These are phyloP conservation scores for Parasitella parasitica DNA, from an alignment of 371 early-diverging fungal species.

Conservation along the genomic window DNA sequence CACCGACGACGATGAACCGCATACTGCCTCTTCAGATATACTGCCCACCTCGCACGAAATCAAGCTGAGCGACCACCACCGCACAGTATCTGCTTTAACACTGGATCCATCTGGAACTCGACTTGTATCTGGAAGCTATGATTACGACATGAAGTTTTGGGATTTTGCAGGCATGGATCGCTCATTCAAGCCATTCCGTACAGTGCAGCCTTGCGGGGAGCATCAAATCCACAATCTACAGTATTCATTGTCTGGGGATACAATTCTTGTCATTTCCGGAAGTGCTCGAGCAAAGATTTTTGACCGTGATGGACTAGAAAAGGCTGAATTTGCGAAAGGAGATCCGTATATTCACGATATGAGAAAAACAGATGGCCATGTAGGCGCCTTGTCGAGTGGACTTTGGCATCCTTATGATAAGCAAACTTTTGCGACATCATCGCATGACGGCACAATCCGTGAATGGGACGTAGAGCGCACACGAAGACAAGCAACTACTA, in stretches of 20 bases:
- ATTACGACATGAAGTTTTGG: constrained; percentile 85
- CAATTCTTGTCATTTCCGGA: constrained; percentile 78
- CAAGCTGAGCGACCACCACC: constrained; percentile 64
- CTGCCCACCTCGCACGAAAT: constrained; percentile 72
- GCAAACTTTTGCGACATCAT: constrained; percentile 73
- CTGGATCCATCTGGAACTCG: constrained; percentile 84
- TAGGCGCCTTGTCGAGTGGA: constrained; percentile 75
- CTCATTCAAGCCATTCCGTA: constrained; percentile 73
- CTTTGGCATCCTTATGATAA: constrained; percentile 82
- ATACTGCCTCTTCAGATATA: constrained; percentile 19
- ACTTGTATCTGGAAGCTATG: constrained; percentile 82
- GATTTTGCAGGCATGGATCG: constrained; percentile 91
- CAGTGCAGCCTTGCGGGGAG: constrained; percentile 79
- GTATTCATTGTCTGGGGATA: constrained; percentile 77
- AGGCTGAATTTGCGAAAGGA: constrained; percentile 82
- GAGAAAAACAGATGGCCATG: constrained; percentile 87
- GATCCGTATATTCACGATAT: constrained; percentile 93
- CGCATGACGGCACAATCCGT: constrained; percentile 84
- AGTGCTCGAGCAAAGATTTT: constrained; percentile 74
- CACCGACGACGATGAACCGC: constrained; percentile 28
- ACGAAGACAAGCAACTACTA: constrained; percentile 72
- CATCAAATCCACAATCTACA: constrained; percentile 86
- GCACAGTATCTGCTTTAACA: constrained; percentile 77
- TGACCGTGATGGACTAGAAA: constrained; percentile 74
- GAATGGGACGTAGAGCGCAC: constrained; percentile 86